Evolutionary conservation across 164 flowering plant species (phyloP).

Genomic region (Nymphaea thermarum): DNA sequence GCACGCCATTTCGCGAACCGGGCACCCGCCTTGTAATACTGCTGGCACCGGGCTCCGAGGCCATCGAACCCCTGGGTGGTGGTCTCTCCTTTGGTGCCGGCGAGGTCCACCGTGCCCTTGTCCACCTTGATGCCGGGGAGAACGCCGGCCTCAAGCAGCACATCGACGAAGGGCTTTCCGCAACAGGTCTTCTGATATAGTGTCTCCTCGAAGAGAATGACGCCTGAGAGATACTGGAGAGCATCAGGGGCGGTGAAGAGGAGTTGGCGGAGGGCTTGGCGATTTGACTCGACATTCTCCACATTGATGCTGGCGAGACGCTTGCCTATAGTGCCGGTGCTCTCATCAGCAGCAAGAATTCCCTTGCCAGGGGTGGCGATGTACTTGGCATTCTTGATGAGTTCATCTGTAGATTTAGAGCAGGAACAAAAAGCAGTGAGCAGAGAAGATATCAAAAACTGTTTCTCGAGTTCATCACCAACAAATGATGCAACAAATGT

Average conservation of each 20-base stretch:
- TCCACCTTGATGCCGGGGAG: conserved; percentile 83
- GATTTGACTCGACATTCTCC: conserved; percentile 70
- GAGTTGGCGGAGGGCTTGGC: conserved; percentile 72
- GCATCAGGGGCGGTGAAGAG: conserved; percentile 65
- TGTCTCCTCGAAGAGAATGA: conserved; percentile 76
- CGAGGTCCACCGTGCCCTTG: conserved; percentile 66
- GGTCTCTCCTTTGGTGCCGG: conserved; percentile 78
- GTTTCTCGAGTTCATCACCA: not conserved
- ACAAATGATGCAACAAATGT: not conserved
- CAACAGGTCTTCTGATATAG: conserved; percentile 62
- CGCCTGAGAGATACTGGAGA: conserved; percentile 60
- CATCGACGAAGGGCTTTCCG: conserved; percentile 61
- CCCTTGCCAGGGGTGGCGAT: conserved; percentile 82
- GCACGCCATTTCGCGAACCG: conserved; percentile 88
- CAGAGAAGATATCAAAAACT: not conserved
- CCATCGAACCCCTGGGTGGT: conserved; percentile 73
- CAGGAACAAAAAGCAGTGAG: not conserved
- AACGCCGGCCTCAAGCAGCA: conserved; percentile 53
- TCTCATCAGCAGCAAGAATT: conserved; percentile 76
- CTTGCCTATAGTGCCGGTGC: conserved; percentile 79
- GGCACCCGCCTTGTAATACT: conserved; percentile 80
- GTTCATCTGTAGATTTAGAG: conserved; percentile 35
- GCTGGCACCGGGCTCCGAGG: conserved; percentile 47
- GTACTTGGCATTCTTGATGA: conserved; percentile 80
- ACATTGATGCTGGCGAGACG: conserved; percentile 74